Base-by-base conservation (phyloP, 2,329 filamentous ascomycete species). In the Aspergillus sojae region DNA sequence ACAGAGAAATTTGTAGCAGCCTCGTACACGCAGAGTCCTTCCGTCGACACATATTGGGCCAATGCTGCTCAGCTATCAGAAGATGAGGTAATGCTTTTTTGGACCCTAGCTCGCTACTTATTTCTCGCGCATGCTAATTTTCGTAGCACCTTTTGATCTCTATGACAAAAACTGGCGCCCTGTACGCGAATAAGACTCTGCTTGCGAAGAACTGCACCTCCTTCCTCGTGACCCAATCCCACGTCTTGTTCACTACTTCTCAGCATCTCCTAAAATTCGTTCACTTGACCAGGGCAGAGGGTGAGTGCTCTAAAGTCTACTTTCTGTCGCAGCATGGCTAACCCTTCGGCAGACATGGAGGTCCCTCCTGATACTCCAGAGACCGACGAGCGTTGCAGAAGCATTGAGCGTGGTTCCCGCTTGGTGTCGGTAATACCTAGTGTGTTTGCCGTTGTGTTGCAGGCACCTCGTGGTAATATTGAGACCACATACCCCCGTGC, bases 261-360 rank as follows among this genome's bases (percentile, higher is more conserved):
- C 93, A 93, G 67, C 94, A 98, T 75, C 83, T 97, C 4, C 84
- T 99, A 66, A 99, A 99, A 77, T 97, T 97, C 77, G 89, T 97
- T 16, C 94, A 99, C 76, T 80, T 98, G 56, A 84, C 87, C 4
- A 80, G 82, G 30, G 82, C 86, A 19, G 83, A 92, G 68, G 87
- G 91, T 92, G 21, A 60, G 63, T 19, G 82, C 67, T 81, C 58
- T 46, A 16, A 30, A 28, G 19, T 30, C 54, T 19, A 7, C 3
- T 23, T 21, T 4, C 19, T 19, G 19, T 5, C 12, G 5, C 58
- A 41, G 57, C n/a, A 41, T 68, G 34, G 46, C 59, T 56, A 59
- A 75, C 76, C 19, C 78, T 66, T 36, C 14, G 48, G 19, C 62
- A 93, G 92, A 90, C 32, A 87, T 97, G 63, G 89, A 95, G 68